phyloP scores from a whole-genome alignment of 2,329 filamentous ascomycete species.

The Fusarium nematophilum region DNA sequence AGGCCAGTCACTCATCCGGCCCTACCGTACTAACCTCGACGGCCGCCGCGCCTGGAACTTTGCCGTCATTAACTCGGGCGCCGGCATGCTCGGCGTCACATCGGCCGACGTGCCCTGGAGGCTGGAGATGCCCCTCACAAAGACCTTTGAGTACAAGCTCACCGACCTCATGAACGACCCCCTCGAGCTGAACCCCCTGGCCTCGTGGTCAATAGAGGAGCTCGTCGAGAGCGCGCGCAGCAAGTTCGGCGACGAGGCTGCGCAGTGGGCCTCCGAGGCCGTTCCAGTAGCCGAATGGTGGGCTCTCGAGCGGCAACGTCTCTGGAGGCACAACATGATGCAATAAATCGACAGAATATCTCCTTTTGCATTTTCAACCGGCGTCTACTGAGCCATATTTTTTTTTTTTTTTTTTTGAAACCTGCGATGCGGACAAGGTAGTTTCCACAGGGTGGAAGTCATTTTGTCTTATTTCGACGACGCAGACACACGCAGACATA shows the following conservation, averaged over 20 bases:
- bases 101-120: slow-evolving; percentile 47
- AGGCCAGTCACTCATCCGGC: slow-evolving; percentile 50
- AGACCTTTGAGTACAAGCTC: slow-evolving; percentile 48
- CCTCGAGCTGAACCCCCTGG: slow-evolving; percentile 41
- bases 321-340: slow-evolving; percentile 34
- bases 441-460: too few species aligned
- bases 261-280: slow-evolving; percentile 45
- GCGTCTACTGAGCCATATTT: too few species aligned
- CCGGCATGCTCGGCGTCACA: slow-evolving; percentile 48
- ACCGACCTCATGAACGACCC: slow-evolving; percentile 46
- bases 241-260: slow-evolving; percentile 36
- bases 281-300: slow-evolving; percentile 41
- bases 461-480: too few species aligned
- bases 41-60: slow-evolving; percentile 50
- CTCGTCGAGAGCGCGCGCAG: slow-evolving; percentile 36
- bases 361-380: too few species aligned
- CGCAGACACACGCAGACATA: too few species aligned
- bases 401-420: too few species aligned
- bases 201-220: slow-evolving; percentile 42
- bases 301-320: slow-evolving; percentile 38
- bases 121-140: slow-evolving; percentile 47
- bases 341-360: too few species aligned
- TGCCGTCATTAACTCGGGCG: slow-evolving; percentile 50
- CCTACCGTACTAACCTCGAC: slow-evolving; percentile 38
- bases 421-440: too few species aligned